Conservation (phyloP, 1,284 basidiomycete species). For the Prillingera fragicola region DNA sequence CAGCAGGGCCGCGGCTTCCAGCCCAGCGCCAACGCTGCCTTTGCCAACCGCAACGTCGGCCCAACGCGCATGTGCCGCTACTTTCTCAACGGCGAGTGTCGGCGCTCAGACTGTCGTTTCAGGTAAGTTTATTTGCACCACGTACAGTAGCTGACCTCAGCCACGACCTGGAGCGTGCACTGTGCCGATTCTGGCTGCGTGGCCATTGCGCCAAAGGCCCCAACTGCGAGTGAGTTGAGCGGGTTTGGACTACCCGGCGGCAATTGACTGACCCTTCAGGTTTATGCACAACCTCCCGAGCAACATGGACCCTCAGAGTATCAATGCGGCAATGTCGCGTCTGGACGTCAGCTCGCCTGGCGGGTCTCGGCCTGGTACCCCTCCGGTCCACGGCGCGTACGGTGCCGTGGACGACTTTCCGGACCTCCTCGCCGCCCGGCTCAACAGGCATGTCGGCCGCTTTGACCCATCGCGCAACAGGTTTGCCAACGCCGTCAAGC, state of each 20-base stretch:
- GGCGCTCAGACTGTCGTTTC: slow-evolving; percentile 93
- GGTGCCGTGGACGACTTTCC: slow-evolving; percentile 77
- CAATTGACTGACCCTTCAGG: slow-evolving; percentile 23
- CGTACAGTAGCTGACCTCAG: slow-evolving; percentile 52
- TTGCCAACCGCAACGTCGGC: slow-evolving; percentile 51
- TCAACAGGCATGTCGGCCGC: slow-evolving; percentile 45
- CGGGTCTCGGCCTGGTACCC: slow-evolving; percentile 32
- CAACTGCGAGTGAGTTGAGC: slow-evolving; percentile 49
- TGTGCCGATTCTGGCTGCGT: slow-evolving; percentile 96
- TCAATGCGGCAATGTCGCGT: slow-evolving; percentile 63
- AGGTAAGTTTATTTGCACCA: slow-evolving; percentile 56
- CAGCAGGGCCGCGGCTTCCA: slow-evolving; percentile 35
- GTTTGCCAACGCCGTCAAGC: slow-evolving; percentile 58
- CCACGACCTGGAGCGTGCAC: slow-evolving; percentile 82
- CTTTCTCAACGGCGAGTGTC: slow-evolving; percentile 91
- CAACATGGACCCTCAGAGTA: slow-evolving; percentile 47
- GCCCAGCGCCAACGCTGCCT: slow-evolving; percentile 32
- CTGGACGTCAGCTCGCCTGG: slow-evolving; percentile 56
- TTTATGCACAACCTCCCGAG: slow-evolving; percentile 82
- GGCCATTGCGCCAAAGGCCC: slow-evolving; percentile 94
- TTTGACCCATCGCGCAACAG: slow-evolving; percentile 73
- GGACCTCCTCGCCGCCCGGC: slow-evolving; percentile 49
- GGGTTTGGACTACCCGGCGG: slow-evolving; percentile 7
- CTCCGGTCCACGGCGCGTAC: slow-evolving; percentile 24
- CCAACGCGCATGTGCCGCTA: slow-evolving; percentile 78